Evolutionary conservation across 1,284 basidiomycete species (phyloP), one percentile per base, ranked within the genome.

Genomic region (Leccinum huronense): DNA sequence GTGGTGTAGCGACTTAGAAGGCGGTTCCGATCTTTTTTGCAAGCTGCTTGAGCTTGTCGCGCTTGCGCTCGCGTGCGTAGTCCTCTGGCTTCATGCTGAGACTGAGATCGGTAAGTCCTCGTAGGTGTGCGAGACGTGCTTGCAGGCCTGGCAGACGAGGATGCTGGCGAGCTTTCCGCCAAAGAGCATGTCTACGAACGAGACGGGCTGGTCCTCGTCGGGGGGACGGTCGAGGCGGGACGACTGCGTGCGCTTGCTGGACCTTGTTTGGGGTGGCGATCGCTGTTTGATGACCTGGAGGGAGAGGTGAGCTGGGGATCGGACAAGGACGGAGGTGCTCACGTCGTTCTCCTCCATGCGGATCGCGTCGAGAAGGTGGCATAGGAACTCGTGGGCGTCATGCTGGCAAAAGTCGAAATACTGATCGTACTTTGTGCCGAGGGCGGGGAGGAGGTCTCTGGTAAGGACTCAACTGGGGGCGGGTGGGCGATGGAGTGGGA

Each of bases 341-440:
- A 94, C 91, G 74, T 98, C 95, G 65, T 89, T 80, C 76, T 98
- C 95, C 74, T 98, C 95, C 93, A 96, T 95, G 59, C 93, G 86
- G 83, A 96, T 92, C n/a, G 89, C 91, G 75, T 97, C 95, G 56
- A 97, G 80, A 63, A 97, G 80, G 67, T 95, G 94, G 45, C 93
- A 83, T 56, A 97, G 79, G 68, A 97, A 89, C 78, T 97, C 95
- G 74, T 98, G 95, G 5, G 95, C 94, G 72, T 98, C 95, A 77
- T 98, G 95, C 76, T 98, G 95, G 19, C 89, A 84, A 72, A 91
- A 91, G 71, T 95, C 94, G 58, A 93, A 86, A 73, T 97, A 98
- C 71, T 98, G 95, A 70, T 95, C 93, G 74, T 95, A 93, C 77
- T 97, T 97, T 68, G 83, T 81, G 1, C 93, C 91, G 27, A 97